Evolutionary conservation across 345 rosid species (phyloP).

Genomic region (Brassica incana): DNA sequence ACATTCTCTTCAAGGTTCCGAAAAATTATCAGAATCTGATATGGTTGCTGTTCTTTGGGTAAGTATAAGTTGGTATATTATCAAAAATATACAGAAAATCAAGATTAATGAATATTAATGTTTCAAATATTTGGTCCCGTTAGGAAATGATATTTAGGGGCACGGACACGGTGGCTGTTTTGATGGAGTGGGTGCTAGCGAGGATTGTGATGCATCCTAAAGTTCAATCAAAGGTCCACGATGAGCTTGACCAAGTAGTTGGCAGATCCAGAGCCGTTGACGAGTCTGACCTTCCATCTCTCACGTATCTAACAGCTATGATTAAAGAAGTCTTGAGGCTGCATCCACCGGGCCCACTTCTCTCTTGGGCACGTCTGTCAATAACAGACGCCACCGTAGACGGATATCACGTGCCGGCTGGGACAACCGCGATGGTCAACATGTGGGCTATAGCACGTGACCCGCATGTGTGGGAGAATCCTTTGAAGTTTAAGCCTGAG

Average conservation of each 20-base stretch:
- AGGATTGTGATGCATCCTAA: slow-evolving; percentile 69
- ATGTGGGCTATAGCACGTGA: slow-evolving; percentile 96
- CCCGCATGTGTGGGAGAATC: slow-evolving; percentile 64
- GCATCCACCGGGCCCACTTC: slow-evolving; percentile 94
- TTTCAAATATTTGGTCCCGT: background rate
- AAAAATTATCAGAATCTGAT: slow-evolving; percentile 55
- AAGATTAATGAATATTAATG: background rate
- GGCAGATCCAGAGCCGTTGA: slow-evolving; percentile 58
- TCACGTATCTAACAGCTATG: slow-evolving; percentile 65
- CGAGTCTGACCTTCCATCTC: slow-evolving; percentile 50
- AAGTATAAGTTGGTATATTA: slow-evolving; percentile 7
- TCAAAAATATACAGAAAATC: background rate
- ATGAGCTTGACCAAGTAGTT: slow-evolving; percentile 64
- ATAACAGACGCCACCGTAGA: slow-evolving; percentile 65
- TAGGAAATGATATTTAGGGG: slow-evolving; percentile 98
- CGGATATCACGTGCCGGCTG: slow-evolving; percentile 76
- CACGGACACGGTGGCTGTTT: slow-evolving; percentile 81
- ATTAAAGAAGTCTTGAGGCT: slow-evolving; percentile 80
- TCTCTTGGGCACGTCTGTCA: slow-evolving; percentile 88
- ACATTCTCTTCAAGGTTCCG: slow-evolving; percentile 57
- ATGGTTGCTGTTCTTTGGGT: slow-evolving; percentile 87
- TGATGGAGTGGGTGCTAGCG: slow-evolving; percentile 89
- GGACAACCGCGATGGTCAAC: slow-evolving; percentile 93
- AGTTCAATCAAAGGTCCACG: slow-evolving; percentile 65
- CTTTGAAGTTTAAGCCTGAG: slow-evolving; percentile 63